Evolutionary conservation across 2,329 filamentous ascomycete genomes (phyloP), one percentile per base, ranked within the genome.

Genomic region (Fusarium pseudograminearum): DNA sequence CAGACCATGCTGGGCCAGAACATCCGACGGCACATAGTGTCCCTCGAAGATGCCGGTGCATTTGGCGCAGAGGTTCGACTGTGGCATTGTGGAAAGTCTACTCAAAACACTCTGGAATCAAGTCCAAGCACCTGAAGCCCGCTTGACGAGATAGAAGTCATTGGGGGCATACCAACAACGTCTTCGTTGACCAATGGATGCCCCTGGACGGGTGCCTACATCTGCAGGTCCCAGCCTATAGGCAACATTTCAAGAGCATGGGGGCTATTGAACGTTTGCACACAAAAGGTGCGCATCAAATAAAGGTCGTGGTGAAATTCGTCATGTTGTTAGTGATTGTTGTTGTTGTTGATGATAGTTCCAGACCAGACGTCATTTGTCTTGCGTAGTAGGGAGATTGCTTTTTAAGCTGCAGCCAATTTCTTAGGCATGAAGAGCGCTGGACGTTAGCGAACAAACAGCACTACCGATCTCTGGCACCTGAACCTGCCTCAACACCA

Each of bases 21-120:
- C 20, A 24, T 47, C 38, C 4, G 63, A 12, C 18, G 62, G 28
- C n/a, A 38, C 33, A 22, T 70, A 70, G 10, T 53, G 36, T 5
- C 62, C 67, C 12, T 68, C 28, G 16, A 70, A 70, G 38, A 70
- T 64, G 16, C 46, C 53, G 7, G 38, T 33, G n/a, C 67, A 70
- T n/a, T 24, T 31, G 20, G 45, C 3, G 24, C 67, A 70, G 10
- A 70, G 11, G 20, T 30, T 47, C 5, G 52, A 50, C 9, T n/a
- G 16, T n/a, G 41, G 11, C 61, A 61, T 65, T 24, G 6, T 7
- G n/a, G 18, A 20, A 18, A n/a, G 8, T n/a, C 24, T 11, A 7
- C 12, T n/a, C 18, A 8, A 16, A 5, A 22, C 16, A 10, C 28
- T 6, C 18, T 20, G 26, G 9, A 9, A 20, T 22, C n/a, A 7